Conservation (phyloP, 129 eudicot species). For the Apium graveolens region DNA sequence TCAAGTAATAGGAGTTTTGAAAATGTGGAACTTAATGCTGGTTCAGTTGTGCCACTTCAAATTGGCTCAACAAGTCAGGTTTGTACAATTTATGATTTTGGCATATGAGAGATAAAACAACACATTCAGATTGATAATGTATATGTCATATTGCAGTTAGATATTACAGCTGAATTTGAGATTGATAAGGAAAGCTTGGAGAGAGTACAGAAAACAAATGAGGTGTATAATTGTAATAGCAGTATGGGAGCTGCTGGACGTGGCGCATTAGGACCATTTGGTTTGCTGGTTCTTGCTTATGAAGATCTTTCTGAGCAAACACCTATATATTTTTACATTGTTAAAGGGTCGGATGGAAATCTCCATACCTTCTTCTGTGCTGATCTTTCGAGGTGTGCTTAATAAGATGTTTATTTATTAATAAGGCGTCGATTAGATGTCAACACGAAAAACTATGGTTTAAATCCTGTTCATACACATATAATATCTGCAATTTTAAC, state of each 20-base stretch:
- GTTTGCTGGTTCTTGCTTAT: constrained; percentile 49
- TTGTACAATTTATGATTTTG: background rate
- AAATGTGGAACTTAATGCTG: constrained; percentile 36
- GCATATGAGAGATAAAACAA: background rate
- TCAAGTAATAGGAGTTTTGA: constrained; percentile 25
- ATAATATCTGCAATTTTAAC: too few relatives aligned
- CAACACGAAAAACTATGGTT: too few relatives aligned
- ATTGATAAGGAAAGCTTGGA: constrained; percentile 39
- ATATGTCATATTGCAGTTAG: constrained; percentile 33
- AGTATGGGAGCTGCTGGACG: constrained; percentile 54
- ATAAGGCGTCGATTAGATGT: background rate
- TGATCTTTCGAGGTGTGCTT: constrained; percentile 53
- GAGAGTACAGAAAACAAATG: constrained; percentile 21
- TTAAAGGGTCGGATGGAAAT: constrained; percentile 48
- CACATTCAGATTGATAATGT: background rate
- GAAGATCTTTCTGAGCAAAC: constrained; percentile 49
- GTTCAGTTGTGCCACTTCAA: constrained; percentile 57
- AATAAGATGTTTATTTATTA: background rate
- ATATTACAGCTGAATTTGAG: constrained; percentile 67
- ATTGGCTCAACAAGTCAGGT: constrained; percentile 63
- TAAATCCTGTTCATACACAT: too few relatives aligned
- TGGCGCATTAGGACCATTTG: constrained; percentile 90
- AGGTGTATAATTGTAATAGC: constrained; percentile 36
- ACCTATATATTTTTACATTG: constrained; percentile 66
- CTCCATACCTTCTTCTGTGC: constrained; percentile 61